These are phyloP conservation scores for Circinella umbellata DNA, from an alignment of 371 early-diverging fungal genomes.

Conservation along the genomic window DNA sequence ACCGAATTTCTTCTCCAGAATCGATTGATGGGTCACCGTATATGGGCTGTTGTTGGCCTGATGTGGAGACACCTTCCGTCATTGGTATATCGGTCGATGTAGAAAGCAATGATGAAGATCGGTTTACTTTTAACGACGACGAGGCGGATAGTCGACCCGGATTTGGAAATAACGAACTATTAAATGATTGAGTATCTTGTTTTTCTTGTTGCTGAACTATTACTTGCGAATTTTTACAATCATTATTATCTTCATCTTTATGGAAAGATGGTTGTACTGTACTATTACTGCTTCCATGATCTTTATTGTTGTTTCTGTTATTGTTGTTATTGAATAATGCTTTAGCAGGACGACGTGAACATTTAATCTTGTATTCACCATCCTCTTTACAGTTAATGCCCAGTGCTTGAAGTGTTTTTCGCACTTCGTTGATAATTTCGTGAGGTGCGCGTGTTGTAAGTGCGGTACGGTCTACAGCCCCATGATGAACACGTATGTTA, in stretches of 20 bases:
- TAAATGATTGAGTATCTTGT: background rate
- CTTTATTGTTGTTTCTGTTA: background rate
- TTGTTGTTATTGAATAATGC: background rate
- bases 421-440: conserved; percentile 14
- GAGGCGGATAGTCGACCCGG: conserved; percentile 18
- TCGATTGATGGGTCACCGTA: conserved; percentile 93
- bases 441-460: conserved; percentile 16
- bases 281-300: background rate
- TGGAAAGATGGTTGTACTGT: background rate
- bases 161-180: conserved; percentile 11
- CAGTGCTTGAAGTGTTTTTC: conserved; percentile 17
- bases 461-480: conserved; percentile 16
- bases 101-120: conserved; percentile 10
- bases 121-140: conserved; percentile 5
- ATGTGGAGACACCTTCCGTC: background rate
- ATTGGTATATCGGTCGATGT: conserved; percentile 2
- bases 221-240: background rate
- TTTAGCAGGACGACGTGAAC: conserved; percentile 16
- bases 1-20: conserved; percentile 78
- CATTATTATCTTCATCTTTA: background rate
- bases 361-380: conserved; percentile 22
- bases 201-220: background rate
- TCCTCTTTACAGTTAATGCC: conserved; percentile 16
- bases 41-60: conserved; percentile 60
- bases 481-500: conserved; percentile 12